Evolutionary conservation across 768 basidiomycete genomes (phyloP), one percentile per base, ranked within the genome.

Genomic region (Leccinum imitatum): DNA sequence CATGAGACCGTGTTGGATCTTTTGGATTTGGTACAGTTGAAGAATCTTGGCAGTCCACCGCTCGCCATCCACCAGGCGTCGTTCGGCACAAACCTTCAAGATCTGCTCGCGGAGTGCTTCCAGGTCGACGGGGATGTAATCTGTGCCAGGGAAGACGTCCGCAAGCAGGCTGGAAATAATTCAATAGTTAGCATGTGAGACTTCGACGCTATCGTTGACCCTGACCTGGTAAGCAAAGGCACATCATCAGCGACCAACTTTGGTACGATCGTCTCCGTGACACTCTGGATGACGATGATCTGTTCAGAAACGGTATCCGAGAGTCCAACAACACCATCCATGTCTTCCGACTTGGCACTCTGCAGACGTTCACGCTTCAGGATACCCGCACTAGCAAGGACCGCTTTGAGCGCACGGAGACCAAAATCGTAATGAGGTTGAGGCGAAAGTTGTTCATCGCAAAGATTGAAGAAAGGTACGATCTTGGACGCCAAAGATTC

Each of bases 341-440:
- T 69, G 37, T 76, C 76, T n/a, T 80, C 78, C 23, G 75, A 73
- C 39, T 69, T 75, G 23, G 74, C 73, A 41, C 64, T 72, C 63
- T 85, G 84, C 48, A 96, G 77, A 21, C 94, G 87, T 74, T 94
- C 91, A 64, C 97, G 88, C 77, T 98, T 99, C 64, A 99, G 82
- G 62, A 97, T 95, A 84, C 97, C 97, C 48, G 97, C 97, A 70
- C 94, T 97, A 14, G 93, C 87, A 30, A 99, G 81, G 6, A 99
- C 97, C 30, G 97, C 91, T 73, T 99, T 99, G 58, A 99, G 80
- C 4, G 97, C 97, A 63, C 97, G 93, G 33, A 99, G 82, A 77
- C 97, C 97, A 69, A 99, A 99, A 78, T 99, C 97, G 71, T 99
- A 99, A 78, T 99, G 97, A 2, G 95, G 94, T 68, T 99, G 97